Conservation (phyloP, 805 yeast genomes). For the Ogataea glucozyma region DNA sequence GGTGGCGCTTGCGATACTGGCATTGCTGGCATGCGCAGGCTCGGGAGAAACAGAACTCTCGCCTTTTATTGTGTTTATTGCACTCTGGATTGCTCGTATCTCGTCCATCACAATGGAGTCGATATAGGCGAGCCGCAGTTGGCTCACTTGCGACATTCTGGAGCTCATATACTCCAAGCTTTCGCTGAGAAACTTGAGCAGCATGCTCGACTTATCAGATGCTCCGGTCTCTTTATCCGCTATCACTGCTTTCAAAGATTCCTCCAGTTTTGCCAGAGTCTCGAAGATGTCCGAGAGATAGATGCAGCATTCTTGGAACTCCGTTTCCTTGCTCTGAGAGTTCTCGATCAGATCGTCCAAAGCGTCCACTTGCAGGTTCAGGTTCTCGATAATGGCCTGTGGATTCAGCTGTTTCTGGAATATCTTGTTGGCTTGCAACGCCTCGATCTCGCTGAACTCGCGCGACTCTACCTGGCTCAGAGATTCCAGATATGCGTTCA, state of each 20-base stretch:
- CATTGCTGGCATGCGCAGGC: not conserved
- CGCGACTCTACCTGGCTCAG: constrained; percentile 25
- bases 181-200: constrained; percentile 15
- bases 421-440: constrained; percentile 11
- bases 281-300: constrained; percentile 32
- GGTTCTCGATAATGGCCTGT: constrained; percentile 22
- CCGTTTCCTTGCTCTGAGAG: constrained; percentile 20
- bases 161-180: constrained; percentile 16
- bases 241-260: constrained; percentile 19
- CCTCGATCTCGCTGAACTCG: constrained; percentile 25
- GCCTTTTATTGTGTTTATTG: constrained; percentile 25
- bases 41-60: constrained; percentile 9
- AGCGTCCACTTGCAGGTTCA: constrained; percentile 29
- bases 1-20: constrained; percentile 5
- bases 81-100: constrained; percentile 26
- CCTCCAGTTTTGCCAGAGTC: constrained; percentile 26
- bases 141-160: constrained; percentile 16
- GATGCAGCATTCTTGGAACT: constrained; percentile 25
- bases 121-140: constrained; percentile 17
- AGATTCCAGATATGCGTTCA: constrained; percentile 44
- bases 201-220: constrained; percentile 17
- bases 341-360: constrained; percentile 25
- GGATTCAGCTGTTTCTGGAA: constrained; percentile 20
- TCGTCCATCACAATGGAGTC: constrained; percentile 28
- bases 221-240: constrained; percentile 11